phyloP scores from a whole-genome alignment of 1,284 basidiomycete genomes.

The Heterobasidion irregulare region DNA sequence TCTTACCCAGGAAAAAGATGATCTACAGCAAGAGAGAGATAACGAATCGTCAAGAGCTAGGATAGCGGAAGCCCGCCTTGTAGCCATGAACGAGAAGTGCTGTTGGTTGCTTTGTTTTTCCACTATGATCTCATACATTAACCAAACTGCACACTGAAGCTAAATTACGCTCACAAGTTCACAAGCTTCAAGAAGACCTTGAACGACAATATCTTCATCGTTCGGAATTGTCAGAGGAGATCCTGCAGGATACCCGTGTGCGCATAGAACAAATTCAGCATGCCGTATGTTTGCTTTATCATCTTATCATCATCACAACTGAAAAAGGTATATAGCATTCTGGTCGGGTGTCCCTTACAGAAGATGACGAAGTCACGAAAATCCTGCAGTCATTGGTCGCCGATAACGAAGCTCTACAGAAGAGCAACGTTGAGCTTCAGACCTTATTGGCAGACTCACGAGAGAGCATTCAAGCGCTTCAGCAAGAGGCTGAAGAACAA shows the following conservation, averaged over 20 bases:
- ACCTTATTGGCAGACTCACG: constrained; percentile 64
- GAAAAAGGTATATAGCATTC: not conserved
- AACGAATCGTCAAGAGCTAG: constrained; percentile 64
- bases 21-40: constrained; percentile 78
- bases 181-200: constrained; percentile 50
- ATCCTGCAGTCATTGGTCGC: constrained; percentile 77
- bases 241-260: constrained; percentile 65
- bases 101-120: constrained; percentile 17
- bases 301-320: not conserved
- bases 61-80: constrained; percentile 60
- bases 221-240: constrained; percentile 63
- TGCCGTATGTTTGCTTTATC: constrained; percentile 30
- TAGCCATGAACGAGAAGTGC: constrained; percentile 55
- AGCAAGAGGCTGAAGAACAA: constrained; percentile 70
- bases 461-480: constrained; percentile 65
- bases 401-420: constrained; percentile 76
- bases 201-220: constrained; percentile 61
- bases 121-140: not conserved
- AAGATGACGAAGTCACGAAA: constrained; percentile 52
- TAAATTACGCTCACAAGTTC: constrained; percentile 69
- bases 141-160: constrained; percentile 29
- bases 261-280: constrained; percentile 57
- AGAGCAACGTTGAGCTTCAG: constrained; percentile 74
- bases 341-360: constrained; percentile 31
- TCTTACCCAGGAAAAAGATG: constrained; percentile 69